These are phyloP conservation scores for Neonectria punicea DNA, from an alignment of 2,329 filamentous ascomycete genomes.

Conservation along the genomic window DNA sequence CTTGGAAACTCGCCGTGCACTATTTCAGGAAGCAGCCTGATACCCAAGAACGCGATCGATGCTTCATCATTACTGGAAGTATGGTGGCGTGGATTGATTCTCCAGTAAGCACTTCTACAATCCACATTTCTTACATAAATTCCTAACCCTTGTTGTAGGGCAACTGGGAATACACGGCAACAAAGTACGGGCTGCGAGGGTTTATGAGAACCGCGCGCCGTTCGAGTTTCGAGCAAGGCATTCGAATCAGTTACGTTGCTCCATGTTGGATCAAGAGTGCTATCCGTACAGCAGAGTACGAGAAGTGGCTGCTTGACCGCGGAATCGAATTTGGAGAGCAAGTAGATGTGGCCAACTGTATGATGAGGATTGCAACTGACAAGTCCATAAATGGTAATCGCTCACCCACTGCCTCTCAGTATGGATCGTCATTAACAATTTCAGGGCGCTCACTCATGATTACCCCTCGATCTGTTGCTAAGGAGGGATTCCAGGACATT, in stretches of 20 bases:
- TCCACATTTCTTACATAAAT: too few species aligned
- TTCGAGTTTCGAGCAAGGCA: constrained; percentile 49
- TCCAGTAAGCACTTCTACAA: constrained; percentile 37
- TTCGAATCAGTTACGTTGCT: constrained; percentile 59
- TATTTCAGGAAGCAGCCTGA: constrained; percentile 57
- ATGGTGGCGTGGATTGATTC: constrained; percentile 60
- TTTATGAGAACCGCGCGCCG: constrained; percentile 35
- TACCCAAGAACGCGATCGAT: constrained; percentile 52
- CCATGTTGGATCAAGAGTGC: constrained; percentile 54
- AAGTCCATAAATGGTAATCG: constrained; percentile 41
- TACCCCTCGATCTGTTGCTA: constrained; percentile 30
- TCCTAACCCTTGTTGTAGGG: constrained; percentile 13
- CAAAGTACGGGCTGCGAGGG: constrained; percentile 29
- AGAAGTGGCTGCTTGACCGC: constrained; percentile 51
- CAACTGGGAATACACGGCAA: constrained; percentile 38
- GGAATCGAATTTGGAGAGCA: constrained; percentile 54
- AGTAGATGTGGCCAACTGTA: constrained; percentile 46
- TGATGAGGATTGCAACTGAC: constrained; percentile 48
- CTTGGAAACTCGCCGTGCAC: constrained; percentile 57
- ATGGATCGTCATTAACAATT: too few species aligned
- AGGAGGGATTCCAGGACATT: constrained; percentile 34
- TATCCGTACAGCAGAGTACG: constrained; percentile 52
- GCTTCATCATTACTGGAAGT: constrained; percentile 60
- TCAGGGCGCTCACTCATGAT: constrained; percentile 36
- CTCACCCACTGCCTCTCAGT: too few species aligned